Conservation (phyloP, 495 filamentous ascomycete genomes). For the Penicillium argentinense region DNA sequence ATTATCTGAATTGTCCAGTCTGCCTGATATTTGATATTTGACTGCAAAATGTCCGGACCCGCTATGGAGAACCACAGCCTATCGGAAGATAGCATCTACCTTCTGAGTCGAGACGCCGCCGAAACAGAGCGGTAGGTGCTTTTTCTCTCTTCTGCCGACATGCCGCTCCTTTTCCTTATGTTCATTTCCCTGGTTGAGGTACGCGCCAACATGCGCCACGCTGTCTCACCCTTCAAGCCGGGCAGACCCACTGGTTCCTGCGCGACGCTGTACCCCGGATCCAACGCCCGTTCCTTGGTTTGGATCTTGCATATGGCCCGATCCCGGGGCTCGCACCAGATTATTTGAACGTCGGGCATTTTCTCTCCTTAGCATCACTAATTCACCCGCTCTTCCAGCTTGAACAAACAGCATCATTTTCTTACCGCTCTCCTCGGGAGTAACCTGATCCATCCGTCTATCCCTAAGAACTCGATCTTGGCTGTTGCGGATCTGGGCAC, state of each 20-base stretch:
- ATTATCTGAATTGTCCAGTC: no score
- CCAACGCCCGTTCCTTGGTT: not conserved
- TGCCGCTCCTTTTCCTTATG: no score
- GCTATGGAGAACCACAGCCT: no score
- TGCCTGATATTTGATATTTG: no score
- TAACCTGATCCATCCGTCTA: constrained; percentile 29
- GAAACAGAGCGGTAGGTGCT: constrained; percentile 20
- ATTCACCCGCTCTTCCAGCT: constrained; percentile 6
- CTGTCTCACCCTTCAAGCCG: not conserved
- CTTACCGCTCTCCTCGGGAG: constrained; percentile 18
- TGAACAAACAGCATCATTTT: constrained; percentile 30
- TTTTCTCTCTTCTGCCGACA: not conserved
- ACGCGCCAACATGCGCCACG: not conserved
- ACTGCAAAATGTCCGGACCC: no score
- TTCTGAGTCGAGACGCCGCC: constrained; percentile 10
- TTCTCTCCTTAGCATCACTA: not conserved
- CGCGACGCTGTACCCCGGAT: not conserved
- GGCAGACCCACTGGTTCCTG: not conserved
- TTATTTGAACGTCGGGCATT: not conserved
- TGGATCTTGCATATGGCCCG: not conserved
- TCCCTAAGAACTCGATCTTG: constrained; percentile 17
- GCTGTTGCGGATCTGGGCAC: constrained; percentile 38
- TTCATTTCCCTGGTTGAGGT: no score
- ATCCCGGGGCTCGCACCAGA: not conserved
- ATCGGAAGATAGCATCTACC: no score